These are phyloP conservation scores for Podospora sp. DNA, from an alignment of 495 filamentous ascomycete species.

Conservation along the genomic window DNA sequence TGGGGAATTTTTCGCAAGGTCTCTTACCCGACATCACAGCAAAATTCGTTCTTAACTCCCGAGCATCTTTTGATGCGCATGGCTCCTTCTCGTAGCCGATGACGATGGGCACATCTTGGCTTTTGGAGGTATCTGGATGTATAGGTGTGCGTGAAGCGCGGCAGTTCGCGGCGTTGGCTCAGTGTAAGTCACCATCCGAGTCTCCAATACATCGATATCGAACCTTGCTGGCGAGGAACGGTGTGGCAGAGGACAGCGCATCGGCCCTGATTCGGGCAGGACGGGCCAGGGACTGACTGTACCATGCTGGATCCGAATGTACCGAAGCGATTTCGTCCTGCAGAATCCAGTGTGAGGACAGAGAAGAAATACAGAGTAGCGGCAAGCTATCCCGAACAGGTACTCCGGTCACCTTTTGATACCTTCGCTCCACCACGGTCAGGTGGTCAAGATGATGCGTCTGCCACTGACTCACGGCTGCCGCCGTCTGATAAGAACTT, in stretches of 20 bases:
- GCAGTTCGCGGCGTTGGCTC: slow-evolving; percentile 22
- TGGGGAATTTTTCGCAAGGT: background rate
- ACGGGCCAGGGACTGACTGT: background rate
- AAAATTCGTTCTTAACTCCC: slow-evolving; percentile 8
- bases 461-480: slow-evolving; percentile 8
- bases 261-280: background rate
- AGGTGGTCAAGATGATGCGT: slow-evolving; percentile 12
- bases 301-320: background rate
- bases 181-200: slow-evolving; percentile 12
- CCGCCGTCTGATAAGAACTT: background rate
- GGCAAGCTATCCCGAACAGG: slow-evolving; percentile 15
- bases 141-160: slow-evolving; percentile 8
- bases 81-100: background rate
- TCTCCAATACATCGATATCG: background rate
- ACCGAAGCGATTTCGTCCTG: background rate
- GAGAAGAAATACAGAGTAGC: background rate
- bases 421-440: slow-evolving; percentile 18
- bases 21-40: slow-evolving; percentile 9
- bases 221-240: background rate
- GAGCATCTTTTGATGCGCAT: background rate
- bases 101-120: slow-evolving; percentile 1
- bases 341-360: background rate
- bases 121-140: background rate
- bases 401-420: slow-evolving; percentile 23
- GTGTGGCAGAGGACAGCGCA: slow-evolving; percentile 10